phyloP scores from a whole-genome alignment of 2,329 filamentous ascomycete genomes.

The Aspergillus uvarum region DNA sequence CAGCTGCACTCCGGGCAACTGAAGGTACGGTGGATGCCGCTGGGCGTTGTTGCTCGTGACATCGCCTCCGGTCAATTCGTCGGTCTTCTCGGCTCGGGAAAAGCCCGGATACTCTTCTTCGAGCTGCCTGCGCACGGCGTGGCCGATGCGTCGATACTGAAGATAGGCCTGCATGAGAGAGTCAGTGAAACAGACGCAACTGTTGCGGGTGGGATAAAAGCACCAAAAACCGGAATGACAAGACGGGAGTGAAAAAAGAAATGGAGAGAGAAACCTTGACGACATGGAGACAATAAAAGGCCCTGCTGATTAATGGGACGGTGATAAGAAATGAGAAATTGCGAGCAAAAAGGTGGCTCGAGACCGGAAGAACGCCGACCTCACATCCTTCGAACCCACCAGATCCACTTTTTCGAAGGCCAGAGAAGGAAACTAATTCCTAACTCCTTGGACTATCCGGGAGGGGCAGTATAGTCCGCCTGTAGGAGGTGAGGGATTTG shows the following conservation, averaged over 20 bases:
- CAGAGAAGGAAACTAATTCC: neutral
- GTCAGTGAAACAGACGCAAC: neutral
- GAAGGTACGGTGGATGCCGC: neutral
- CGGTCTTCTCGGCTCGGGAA: conserved; percentile 2
- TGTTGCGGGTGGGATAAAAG: neutral
- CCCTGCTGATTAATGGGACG: neutral
- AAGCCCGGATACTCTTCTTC: conserved; percentile 8
- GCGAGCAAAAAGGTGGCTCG: neutral
- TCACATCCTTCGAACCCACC: neutral
- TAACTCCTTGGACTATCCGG: neutral
- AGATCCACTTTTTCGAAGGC: neutral
- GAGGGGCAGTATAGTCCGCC: neutral
- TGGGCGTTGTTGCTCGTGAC: neutral
- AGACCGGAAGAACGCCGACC: neutral
- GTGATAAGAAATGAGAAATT: neutral
- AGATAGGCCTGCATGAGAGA: conserved; percentile 26
- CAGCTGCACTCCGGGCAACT: conserved; percentile 3
- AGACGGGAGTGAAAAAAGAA: neutral
- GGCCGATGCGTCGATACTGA: conserved; percentile 24
- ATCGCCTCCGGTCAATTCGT: neutral
- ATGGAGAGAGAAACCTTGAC: neutral
- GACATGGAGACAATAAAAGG: neutral
- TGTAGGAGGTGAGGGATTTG: neutral
- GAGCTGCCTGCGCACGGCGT: conserved; percentile 20
- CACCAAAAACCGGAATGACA: neutral